phyloP scores from a whole-genome alignment of 192 early-diverging fungal genomes.

The Entomortierella parvispora region DNA sequence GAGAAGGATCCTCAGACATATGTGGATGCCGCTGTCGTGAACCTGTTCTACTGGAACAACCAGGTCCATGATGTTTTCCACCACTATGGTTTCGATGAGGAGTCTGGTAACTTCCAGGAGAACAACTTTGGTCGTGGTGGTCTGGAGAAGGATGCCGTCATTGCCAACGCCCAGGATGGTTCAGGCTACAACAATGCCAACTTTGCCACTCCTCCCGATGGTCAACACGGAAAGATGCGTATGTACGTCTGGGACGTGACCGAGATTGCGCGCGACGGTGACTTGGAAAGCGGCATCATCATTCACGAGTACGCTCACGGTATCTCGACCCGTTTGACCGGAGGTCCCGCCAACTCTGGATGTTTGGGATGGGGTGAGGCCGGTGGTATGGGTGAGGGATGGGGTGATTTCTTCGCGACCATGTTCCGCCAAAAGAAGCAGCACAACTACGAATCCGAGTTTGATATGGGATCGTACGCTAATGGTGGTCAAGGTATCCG shows the following conservation, averaged over 20 bases:
- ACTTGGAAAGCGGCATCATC: slow-evolving; percentile 91
- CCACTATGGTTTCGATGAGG: slow-evolving; percentile 92
- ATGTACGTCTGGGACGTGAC: slow-evolving; percentile 95
- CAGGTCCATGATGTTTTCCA: slow-evolving; percentile 89
- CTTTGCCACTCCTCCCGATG: slow-evolving; percentile 96
- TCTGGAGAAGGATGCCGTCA: slow-evolving; percentile 80
- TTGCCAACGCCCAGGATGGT: slow-evolving; percentile 93
- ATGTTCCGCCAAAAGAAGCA: slow-evolving; percentile 73
- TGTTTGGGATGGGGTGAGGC: slow-evolving; percentile 91
- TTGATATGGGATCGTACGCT: slow-evolving; percentile 85
- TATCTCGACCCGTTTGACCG: slow-evolving; percentile 92
- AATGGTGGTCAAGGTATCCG: slow-evolving; percentile 89
- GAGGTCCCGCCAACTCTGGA: slow-evolving; percentile 89
- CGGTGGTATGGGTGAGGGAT: slow-evolving; percentile 96
- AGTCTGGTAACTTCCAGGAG: slow-evolving; percentile 94
- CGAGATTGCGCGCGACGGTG: slow-evolving; percentile 81
- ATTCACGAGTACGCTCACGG: slow-evolving; percentile 98
- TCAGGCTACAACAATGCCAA: slow-evolving; percentile 94
- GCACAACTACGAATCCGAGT: slow-evolving; percentile 68
- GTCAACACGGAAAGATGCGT: slow-evolving; percentile 89
- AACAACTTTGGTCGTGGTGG: slow-evolving; percentile 84
- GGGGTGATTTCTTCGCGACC: slow-evolving; percentile 94
- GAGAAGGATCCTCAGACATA: slow-evolving; percentile 73
- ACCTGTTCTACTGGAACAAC: slow-evolving; percentile 96
- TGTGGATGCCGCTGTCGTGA: slow-evolving; percentile 82